Conservation (phyloP, 2,329 filamentous ascomycete genomes). For the Pezicula carpinea region DNA sequence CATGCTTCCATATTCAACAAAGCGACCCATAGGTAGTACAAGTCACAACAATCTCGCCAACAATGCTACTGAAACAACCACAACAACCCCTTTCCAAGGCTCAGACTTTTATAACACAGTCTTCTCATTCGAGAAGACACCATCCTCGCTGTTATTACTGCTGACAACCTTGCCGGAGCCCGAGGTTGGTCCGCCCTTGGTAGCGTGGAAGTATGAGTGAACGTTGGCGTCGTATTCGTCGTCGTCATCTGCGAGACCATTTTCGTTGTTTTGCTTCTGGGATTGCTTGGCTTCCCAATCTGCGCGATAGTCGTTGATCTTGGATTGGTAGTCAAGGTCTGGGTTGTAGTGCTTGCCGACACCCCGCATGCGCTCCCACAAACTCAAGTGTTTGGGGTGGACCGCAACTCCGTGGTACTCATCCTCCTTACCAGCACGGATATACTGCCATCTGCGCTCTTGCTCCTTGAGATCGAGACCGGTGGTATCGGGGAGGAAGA, state of each 20-base stretch:
- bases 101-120: not conserved
- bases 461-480: conserved; percentile 96
- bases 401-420: conserved; percentile 94
- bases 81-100: not conserved
- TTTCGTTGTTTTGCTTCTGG: conserved; percentile 31
- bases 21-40: too few species aligned
- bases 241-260: conserved; percentile 14
- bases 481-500: conserved; percentile 95
- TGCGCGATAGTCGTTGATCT: conserved; percentile 74
- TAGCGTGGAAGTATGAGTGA: conserved; percentile 16
- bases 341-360: conserved; percentile 80
- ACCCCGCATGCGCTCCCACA: conserved; percentile 81
- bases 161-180: conserved; percentile 2
- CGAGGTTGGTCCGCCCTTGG: not conserved
- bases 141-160: not conserved
- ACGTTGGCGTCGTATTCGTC: conserved; percentile 21
- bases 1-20: too few species aligned
- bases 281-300: conserved; percentile 57
- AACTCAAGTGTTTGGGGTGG: conserved; percentile 79
- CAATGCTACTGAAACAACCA: not conserved
- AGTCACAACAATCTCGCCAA: not conserved
- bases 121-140: not conserved
- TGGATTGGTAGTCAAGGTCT: conserved; percentile 74
- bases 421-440: conserved; percentile 68
- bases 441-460: conserved; percentile 87